Base-by-base conservation (phyloP, 306 rosid species). In the Cajanus cajan region DNA sequence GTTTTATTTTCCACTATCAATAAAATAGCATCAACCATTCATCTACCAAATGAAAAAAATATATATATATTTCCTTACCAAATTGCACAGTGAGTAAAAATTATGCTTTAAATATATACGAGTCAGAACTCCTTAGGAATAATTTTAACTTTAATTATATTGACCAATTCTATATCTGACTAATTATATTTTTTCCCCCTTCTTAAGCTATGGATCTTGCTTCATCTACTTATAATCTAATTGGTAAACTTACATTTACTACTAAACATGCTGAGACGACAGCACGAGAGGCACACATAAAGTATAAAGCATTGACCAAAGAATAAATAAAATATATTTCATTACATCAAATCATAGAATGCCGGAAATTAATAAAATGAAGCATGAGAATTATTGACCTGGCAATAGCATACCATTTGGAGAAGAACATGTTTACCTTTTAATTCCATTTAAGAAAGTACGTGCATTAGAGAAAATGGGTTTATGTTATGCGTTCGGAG, bases 281-380 rank as follows among this genome's bases (percentile, higher is more conserved):
- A 69, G 47, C 59, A 14, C 16, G 15, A 25, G 41, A 69, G 21
- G 22, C 61, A 65, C 45, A 54, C 39, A 33, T 61, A 82, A 52
- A 83, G 64, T 71, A 82, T 78, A 70, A 71, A 69, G 31, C 64
- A 82, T 69, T 82, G 79, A 77, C 71, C 39, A 0, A n/a, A 31
- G 14, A 58, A 47, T 36, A 68, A 54, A 73, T 13, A 55, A 47
- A 59, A 69, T 62, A 50, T n/a, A 40, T 45, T 41, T 25, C 51
- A 64, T 36, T 47, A 73, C 71, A 83, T 44, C 80, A 74, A 64
- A 66, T 65, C 76, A 57, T 47, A 73, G 80, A 83, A 78, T 65
- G 71, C 62, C 24, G 22, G 28, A 76, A 65, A 71, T 0, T 31
- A 64, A 78, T 52, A 52, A 82, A 52, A 54, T 44, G 55, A 43